Evolutionary conservation across 306 rosid genomes (phyloP).

Genomic region (Castanea sativa): DNA sequence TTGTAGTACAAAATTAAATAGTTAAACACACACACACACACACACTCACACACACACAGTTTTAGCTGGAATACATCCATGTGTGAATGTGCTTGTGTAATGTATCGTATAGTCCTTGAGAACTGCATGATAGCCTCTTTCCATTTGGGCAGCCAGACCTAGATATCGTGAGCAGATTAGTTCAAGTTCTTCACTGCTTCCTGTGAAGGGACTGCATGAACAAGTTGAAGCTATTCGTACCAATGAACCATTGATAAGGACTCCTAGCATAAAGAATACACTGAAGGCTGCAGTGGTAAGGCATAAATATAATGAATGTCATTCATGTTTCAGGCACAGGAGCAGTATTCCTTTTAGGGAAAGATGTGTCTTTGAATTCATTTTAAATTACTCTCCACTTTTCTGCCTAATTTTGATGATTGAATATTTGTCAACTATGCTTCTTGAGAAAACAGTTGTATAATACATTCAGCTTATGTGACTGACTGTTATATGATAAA

Average conservation of each 20-base stretch:
- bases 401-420: too few relatives aligned
- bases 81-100: background rate
- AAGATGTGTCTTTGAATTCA: too few relatives aligned
- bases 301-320: too few relatives aligned
- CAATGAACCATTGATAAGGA: conserved; percentile 4
- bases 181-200: conserved; percentile 7
- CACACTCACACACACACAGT: too few relatives aligned
- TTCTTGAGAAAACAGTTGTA: too few relatives aligned
- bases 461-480: too few relatives aligned
- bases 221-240: background rate
- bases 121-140: background rate
- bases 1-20: background rate
- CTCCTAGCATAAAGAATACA: background rate
- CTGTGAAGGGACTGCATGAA: conserved; percentile 6
- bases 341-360: too few relatives aligned
- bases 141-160: conserved; percentile 15
- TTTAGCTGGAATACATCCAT: background rate
- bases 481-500: too few relatives aligned
- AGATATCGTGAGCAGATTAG: conserved; percentile 2
- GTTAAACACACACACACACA: background rate
- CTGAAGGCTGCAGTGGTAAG: conserved; percentile 21
- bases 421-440: too few relatives aligned
- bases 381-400: too few relatives aligned
- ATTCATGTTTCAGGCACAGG: too few relatives aligned
- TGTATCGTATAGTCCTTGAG: background rate